Conservation (phyloP, 2,329 filamentous ascomycete genomes). For the Rhexocercosporidium sp. region DNA sequence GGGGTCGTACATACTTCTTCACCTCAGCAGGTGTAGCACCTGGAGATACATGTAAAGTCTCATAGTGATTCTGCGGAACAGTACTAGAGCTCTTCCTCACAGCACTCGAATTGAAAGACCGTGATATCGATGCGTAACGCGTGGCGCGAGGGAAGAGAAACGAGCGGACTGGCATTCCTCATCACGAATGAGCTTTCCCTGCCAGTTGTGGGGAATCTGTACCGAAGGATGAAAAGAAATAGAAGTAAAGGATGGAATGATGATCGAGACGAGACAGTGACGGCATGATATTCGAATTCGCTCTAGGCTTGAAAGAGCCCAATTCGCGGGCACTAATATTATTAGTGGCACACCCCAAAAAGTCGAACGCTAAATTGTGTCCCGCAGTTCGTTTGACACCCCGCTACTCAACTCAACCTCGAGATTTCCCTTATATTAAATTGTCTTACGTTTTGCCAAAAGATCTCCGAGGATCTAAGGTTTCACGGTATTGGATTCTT, state of each 20-base stretch:
- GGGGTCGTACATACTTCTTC: conserved; percentile 67
- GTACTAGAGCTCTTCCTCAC: conserved; percentile 39
- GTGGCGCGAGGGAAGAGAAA: conserved; percentile 27
- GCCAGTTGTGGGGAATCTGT: not conserved
- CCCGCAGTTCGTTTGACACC: conserved; percentile 1
- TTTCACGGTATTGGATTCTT: not conserved
- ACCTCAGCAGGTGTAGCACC: conserved; percentile 77
- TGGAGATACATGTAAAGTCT: conserved; percentile 73
- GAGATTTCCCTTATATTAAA: not conserved
- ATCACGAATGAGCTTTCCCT: conserved; percentile 50
- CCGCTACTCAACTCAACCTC: conserved; percentile 2
- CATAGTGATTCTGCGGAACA: conserved; percentile 72
- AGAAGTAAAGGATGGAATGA: not conserved
- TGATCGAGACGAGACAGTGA: conserved; percentile 4
- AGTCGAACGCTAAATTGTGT: not conserved
- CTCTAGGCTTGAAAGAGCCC: conserved; percentile 9
- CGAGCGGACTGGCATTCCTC: conserved; percentile 65
- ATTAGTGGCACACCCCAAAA: not conserved
- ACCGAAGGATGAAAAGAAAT: not conserved
- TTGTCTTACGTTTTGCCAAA: too few relatives aligned
- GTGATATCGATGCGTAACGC: conserved; percentile 23
- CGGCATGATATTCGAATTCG: conserved; percentile 10
- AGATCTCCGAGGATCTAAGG: not conserved
- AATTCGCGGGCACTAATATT: not conserved
- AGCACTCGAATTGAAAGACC: conserved; percentile 52